Evolutionary conservation across 2,329 filamentous ascomycete genomes (phyloP).

Genomic region (Stemphylium beticola): DNA sequence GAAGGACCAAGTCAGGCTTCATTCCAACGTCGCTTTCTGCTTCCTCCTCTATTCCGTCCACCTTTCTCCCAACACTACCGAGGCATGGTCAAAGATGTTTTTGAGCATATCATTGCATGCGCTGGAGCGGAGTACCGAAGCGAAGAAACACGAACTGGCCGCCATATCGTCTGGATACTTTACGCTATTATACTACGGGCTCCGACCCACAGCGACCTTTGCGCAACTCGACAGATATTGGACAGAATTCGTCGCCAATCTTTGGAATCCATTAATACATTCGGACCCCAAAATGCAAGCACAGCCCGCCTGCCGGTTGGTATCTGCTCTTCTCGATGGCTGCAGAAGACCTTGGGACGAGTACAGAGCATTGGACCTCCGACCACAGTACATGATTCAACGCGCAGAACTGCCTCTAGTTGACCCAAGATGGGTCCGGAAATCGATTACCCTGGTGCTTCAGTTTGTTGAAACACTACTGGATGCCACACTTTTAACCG

Average conservation of each 20-base stretch:
- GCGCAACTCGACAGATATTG: conserved; percentile 77
- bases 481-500: conserved; percentile 56
- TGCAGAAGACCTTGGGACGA: conserved; percentile 72
- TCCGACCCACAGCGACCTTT: conserved; percentile 71
- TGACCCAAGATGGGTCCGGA: conserved; percentile 86
- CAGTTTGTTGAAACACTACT: conserved; percentile 62
- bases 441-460: conserved; percentile 72
- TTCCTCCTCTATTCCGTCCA: conserved; percentile 78
- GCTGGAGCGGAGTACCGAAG: conserved; percentile 58
- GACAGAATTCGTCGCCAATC: conserved; percentile 72
- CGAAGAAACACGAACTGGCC: conserved; percentile 67
- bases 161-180: conserved; percentile 74
- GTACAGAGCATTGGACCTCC: conserved; percentile 68
- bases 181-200: conserved; percentile 53
- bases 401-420: conserved; percentile 81
- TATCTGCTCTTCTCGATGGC: conserved; percentile 73
- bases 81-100: conserved; percentile 48
- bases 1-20: conserved; percentile 65
- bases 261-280: conserved; percentile 57
- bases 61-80: conserved; percentile 64
- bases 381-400: conserved; percentile 52
- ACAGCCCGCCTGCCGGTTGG: conserved; percentile 62
- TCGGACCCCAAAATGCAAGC: conserved; percentile 29
- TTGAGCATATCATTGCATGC: conserved; percentile 35
- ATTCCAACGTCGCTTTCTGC: conserved; percentile 86